A percentile compares a stretch with the other conserved stretches of the same genome.
These are phyloP conservation scores for Suillus sp. DNA, from an alignment of 768 basidiomycete genomes.

Conservation along the genomic window DNA sequence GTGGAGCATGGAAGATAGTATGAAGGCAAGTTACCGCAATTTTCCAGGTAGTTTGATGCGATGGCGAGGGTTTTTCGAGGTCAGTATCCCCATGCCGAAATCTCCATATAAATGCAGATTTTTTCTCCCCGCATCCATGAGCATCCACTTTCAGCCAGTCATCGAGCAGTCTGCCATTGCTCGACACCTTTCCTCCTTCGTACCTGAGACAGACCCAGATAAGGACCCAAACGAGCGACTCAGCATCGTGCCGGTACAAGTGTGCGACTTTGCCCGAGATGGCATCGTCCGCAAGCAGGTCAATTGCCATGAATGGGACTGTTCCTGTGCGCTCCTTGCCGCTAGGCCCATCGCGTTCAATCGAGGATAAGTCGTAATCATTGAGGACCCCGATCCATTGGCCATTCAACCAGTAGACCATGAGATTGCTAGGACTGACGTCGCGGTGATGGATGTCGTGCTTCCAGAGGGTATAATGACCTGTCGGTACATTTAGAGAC, in stretches of 20 bases:
- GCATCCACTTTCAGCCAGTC: background rate
- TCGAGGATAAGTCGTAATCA: background rate
- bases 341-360: background rate
- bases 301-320: background rate
- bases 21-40: background rate
- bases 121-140: background rate
- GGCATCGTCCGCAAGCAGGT: background rate
- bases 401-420: background rate
- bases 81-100: background rate
- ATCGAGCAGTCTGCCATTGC: background rate
- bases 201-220: background rate
- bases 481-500: background rate
- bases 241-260: background rate
- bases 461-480: background rate
- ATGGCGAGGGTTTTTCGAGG: no score
- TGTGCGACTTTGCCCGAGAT: background rate
- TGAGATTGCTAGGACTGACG: background rate
- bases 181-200: background rate
- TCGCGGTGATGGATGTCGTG: background rate
- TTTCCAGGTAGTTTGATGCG: background rate
- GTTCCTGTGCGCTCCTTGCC: background rate
- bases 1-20: no score
- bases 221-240: background rate
- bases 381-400: background rate
- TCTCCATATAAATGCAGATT: background rate